These are phyloP conservation scores for Cystobasidiaceae sp. DNA, from an alignment of 1,284 basidiomycete species.

Conservation along the genomic window DNA sequence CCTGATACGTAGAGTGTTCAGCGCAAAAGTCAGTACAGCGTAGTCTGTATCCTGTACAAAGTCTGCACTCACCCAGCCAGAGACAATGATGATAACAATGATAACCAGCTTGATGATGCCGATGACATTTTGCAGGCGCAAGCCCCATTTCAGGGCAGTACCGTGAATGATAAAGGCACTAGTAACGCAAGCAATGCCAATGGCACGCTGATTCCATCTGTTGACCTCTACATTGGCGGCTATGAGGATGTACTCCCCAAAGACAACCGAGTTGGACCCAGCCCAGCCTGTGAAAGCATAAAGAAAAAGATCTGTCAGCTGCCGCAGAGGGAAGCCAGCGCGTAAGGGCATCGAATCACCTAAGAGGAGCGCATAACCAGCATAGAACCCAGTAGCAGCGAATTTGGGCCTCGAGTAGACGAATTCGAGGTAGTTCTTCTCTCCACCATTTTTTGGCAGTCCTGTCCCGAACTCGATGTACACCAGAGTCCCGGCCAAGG, in stretches of 20 bases:
- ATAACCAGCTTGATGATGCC: conserved; percentile 53
- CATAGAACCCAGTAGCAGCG: conserved; percentile 40
- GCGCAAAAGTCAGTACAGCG: no score
- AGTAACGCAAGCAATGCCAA: conserved; percentile 55
- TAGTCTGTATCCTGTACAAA: no score
- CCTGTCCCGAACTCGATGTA: conserved; percentile 48
- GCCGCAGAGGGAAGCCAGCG: no score
- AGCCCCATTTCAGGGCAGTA: conserved; percentile 49
- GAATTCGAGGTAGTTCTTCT: conserved; percentile 41
- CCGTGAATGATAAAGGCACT: conserved; percentile 51
- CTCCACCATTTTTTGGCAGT: conserved; percentile 38
- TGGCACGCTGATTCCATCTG: conserved; percentile 52
- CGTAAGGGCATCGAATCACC: conserved; percentile 41
- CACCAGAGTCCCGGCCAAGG: conserved; percentile 44
- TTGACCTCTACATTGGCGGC: conserved; percentile 39
- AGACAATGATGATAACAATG: conserved; percentile 50
- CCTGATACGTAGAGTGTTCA: neutral
- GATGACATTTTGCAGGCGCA: conserved; percentile 53
- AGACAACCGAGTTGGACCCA: conserved; percentile 24
- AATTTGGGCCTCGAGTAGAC: conserved; percentile 40
- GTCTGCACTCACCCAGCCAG: conserved; percentile 45
- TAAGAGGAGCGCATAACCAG: conserved; percentile 44
- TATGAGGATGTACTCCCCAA: conserved; percentile 48
- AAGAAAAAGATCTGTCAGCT: no score
- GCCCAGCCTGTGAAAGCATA: conserved; percentile 17